A percentile compares a stretch with the other conserved stretches of the same genome.
Conservation (phyloP, 345 rosid species). For the Eucalyptus tenuipes region DNA sequence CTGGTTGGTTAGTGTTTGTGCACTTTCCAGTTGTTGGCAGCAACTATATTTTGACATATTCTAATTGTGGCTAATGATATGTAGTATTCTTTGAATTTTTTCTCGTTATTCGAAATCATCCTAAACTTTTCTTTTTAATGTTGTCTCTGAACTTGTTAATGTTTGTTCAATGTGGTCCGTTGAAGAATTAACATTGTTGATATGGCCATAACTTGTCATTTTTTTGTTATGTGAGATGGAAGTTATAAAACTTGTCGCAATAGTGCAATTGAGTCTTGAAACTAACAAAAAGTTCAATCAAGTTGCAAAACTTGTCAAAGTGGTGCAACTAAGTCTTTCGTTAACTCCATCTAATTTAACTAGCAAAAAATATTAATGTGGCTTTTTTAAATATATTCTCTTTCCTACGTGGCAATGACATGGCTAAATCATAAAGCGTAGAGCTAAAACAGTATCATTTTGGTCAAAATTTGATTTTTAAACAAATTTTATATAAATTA, state of each 20-base stretch:
- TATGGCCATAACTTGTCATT: too few species aligned
- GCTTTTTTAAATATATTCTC: fast-evolving
- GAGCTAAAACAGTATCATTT: fast-evolving
- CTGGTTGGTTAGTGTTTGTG: background rate
- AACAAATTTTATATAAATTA: too few species aligned
- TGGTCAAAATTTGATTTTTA: too few species aligned
- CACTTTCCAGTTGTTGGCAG: background rate
- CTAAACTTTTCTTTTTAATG: background rate
- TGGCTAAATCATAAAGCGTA: too few species aligned
- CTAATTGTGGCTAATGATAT: background rate
- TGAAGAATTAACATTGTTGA: too few species aligned
- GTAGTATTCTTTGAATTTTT: background rate
- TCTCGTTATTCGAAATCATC: background rate
- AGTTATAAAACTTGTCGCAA: fast-evolving
- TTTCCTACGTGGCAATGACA: fast-evolving
- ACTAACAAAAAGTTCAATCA: too few species aligned
- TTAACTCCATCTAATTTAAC: too few species aligned
- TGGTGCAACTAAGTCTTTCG: fast-evolving
- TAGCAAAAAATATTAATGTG: fast-evolving
- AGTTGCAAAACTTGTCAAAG: too few species aligned
- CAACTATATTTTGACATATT: background rate
- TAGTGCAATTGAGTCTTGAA: fast-evolving
- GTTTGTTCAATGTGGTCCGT: background rate
- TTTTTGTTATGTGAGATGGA: too few species aligned
- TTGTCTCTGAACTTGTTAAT: background rate